A percentile compares a stretch with the other conserved stretches of the same genome.
Evolutionary conservation across 1,284 basidiomycete genomes (phyloP).

Genomic region (Ustilago cynodontis): DNA sequence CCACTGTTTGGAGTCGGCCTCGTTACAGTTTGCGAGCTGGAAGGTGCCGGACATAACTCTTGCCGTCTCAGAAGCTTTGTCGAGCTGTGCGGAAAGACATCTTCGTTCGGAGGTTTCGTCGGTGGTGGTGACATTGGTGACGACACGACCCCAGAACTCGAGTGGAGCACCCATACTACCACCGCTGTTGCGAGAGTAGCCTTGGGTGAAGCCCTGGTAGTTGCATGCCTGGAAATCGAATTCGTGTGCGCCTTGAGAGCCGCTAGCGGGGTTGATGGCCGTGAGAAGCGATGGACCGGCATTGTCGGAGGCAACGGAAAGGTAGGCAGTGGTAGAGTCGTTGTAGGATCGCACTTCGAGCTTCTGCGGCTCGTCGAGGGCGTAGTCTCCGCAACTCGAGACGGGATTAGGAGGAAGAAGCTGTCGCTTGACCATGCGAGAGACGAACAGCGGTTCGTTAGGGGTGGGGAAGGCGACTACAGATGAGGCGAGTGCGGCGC

Average conservation of each 20-base stretch:
- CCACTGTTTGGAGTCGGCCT: constrained; percentile 31
- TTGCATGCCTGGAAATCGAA: constrained; percentile 42
- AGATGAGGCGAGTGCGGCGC: constrained; percentile 15
- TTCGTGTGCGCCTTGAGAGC: not conserved
- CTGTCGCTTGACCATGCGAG: constrained; percentile 28
- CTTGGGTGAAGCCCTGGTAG: constrained; percentile 36
- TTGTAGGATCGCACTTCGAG: constrained; percentile 30
- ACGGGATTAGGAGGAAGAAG: constrained; percentile 6
- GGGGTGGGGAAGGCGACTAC: constrained; percentile 20
- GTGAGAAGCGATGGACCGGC: not conserved
- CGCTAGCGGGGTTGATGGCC: constrained; percentile 2
- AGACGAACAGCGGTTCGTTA: constrained; percentile 27
- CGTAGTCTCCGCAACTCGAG: constrained; percentile 23
- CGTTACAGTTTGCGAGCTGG: constrained; percentile 14
- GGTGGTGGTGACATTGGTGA: constrained; percentile 13
- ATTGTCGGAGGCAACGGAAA: constrained; percentile 3
- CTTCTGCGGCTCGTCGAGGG: constrained; percentile 21
- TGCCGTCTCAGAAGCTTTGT: not conserved
- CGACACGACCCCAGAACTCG: constrained; percentile 43
- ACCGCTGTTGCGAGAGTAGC: constrained; percentile 30
- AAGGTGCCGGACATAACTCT: constrained; percentile 10
- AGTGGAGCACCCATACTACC: constrained; percentile 39
- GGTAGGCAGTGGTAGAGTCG: constrained; percentile 14
- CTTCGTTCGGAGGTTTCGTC: not conserved
- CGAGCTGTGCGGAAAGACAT: constrained; percentile 21